These are phyloP conservation scores for Chlorella sorokiniana DNA, from an alignment of 139 green algal species.

Conservation along the genomic window DNA sequence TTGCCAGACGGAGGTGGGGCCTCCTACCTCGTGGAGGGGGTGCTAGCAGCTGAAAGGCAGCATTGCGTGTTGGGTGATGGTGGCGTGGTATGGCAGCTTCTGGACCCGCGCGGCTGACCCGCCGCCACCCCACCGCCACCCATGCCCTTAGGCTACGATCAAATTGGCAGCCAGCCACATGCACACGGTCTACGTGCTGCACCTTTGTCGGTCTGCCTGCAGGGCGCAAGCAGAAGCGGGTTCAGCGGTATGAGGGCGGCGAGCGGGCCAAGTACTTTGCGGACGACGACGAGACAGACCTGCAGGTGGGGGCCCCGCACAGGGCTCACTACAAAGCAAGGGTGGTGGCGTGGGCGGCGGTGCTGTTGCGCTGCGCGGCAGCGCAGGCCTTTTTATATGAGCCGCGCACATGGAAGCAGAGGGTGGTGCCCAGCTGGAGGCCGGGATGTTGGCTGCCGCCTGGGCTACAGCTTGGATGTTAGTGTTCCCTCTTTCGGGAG, in stretches of 20 bases:
- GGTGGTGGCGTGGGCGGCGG: neutral
- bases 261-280: conserved; percentile 77
- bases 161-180: no score
- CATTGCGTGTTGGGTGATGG: no score
- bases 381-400: neutral
- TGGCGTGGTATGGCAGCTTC: no score
- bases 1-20: conserved; percentile 18
- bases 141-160: no score
- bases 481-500: no score
- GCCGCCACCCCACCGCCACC: no score
- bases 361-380: neutral
- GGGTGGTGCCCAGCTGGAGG: no score
- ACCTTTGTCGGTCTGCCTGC: neutral
- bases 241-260: conserved; percentile 77
- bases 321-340: neutral
- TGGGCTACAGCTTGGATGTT: no score
- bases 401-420: no score
- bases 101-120: no score
- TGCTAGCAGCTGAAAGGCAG: neutral
- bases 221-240: conserved; percentile 20
- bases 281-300: conserved; percentile 78
- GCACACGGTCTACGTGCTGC: neutral
- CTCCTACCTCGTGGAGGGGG: neutral
- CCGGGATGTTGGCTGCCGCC: no score
- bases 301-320: neutral